A percentile compares a stretch with the other conserved stretches of the same genome.
These are phyloP conservation scores for Pythium aquatile DNA, from an alignment of 352 stramenopile species.

Conservation along the genomic window DNA sequence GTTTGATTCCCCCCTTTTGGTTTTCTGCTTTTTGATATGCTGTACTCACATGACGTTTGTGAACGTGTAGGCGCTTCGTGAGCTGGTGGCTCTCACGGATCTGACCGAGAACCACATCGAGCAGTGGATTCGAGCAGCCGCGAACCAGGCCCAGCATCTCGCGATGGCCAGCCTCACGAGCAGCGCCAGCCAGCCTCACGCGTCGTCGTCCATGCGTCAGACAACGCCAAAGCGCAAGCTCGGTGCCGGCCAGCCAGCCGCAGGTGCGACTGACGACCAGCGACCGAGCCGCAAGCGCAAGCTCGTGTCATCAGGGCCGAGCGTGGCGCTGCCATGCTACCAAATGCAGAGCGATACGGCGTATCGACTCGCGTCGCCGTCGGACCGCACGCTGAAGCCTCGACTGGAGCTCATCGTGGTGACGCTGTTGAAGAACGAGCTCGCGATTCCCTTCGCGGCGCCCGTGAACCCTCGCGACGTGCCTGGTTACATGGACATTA, in stretches of 20 bases:
- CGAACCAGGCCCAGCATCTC: slow-evolving; percentile 18
- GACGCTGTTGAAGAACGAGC: slow-evolving; percentile 60
- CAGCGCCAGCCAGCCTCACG: neutral
- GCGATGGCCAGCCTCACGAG: slow-evolving; percentile 3
- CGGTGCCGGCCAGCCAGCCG: slow-evolving; percentile 16
- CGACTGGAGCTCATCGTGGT: slow-evolving; percentile 66
- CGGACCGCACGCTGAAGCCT: slow-evolving; percentile 49
- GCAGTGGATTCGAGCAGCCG: slow-evolving; percentile 45
- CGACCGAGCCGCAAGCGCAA: slow-evolving; percentile 46
- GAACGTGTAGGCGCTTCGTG: slow-evolving; percentile 34
- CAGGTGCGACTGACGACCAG: slow-evolving; percentile 24
- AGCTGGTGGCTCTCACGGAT: slow-evolving; percentile 58
- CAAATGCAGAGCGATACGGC: slow-evolving; percentile 37
- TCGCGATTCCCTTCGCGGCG: slow-evolving; percentile 62
- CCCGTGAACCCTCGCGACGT: slow-evolving; percentile 72
- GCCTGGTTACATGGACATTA: slow-evolving; percentile 63
- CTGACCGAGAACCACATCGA: slow-evolving; percentile 61
- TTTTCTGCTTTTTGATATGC: no score
- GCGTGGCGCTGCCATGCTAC: slow-evolving; percentile 58
- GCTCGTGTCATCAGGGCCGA: slow-evolving; percentile 20
- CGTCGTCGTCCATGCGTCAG: slow-evolving; percentile 30
- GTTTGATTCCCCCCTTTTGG: neutral
- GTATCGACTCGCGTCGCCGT: slow-evolving; percentile 24
- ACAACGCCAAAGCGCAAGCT: slow-evolving; percentile 52
- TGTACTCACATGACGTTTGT: slow-evolving; percentile 10